phyloP scores from a whole-genome alignment of 75 land plant species.

The Pinus tabuliformis region DNA sequence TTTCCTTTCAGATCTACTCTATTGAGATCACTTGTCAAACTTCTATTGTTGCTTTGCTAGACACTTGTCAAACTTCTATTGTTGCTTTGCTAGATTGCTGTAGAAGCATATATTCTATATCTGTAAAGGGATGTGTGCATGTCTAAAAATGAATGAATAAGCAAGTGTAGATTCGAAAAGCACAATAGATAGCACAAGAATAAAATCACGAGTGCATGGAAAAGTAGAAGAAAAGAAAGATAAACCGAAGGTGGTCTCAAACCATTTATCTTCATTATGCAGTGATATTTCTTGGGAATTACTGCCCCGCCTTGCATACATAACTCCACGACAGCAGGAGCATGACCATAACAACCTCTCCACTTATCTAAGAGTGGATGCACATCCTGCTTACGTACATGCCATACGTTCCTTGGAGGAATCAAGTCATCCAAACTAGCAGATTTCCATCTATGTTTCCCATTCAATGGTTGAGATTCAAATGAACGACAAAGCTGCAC shows the following conservation, averaged over 20 bases:
- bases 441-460: constrained; percentile 60
- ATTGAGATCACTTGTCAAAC: too few relatives aligned
- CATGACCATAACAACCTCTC: constrained; percentile 68
- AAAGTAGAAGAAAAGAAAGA: too few relatives aligned
- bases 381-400: constrained; percentile 50
- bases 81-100: too few relatives aligned
- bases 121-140: too few relatives aligned
- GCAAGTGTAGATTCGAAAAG: too few relatives aligned
- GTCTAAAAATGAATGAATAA: too few relatives aligned
- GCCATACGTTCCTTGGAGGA: constrained; percentile 79
- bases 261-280: constrained; percentile 67
- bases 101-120: too few relatives aligned
- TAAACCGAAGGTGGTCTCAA: constrained; percentile 8
- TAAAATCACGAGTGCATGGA: too few relatives aligned
- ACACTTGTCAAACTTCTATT: too few relatives aligned
- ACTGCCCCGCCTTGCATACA: constrained; percentile 68
- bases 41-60: too few relatives aligned
- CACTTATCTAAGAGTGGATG: constrained; percentile 39
- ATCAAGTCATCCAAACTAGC: constrained; percentile 70
- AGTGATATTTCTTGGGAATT: constrained; percentile 40
- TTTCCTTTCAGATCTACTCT: too few relatives aligned
- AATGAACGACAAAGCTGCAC: constrained; percentile 54
- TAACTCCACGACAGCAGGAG: constrained; percentile 79
- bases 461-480: constrained; percentile 28
- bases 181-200: too few relatives aligned